Conservation (phyloP, 306 rosid genomes). For the Carpinus viminea region DNA sequence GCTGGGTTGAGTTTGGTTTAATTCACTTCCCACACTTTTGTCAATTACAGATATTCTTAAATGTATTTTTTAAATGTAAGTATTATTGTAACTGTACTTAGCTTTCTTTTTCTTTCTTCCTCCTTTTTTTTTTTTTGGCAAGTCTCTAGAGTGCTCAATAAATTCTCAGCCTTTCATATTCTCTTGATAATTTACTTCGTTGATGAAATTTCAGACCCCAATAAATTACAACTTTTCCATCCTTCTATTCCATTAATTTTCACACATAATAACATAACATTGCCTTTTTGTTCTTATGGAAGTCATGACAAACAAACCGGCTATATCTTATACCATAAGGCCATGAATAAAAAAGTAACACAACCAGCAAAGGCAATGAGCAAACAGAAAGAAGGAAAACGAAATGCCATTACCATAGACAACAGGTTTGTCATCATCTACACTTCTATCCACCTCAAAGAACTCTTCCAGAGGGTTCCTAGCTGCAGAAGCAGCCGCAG, state of each 20-base stretch:
- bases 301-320: not conserved
- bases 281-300: not conserved
- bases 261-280: not conserved
- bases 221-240: not conserved
- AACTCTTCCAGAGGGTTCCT: slow-evolving; percentile 80
- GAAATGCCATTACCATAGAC: slow-evolving; percentile 60
- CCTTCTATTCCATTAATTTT: not conserved
- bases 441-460: slow-evolving; percentile 67
- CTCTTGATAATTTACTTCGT: not conserved
- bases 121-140: not conserved
- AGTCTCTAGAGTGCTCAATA: not conserved
- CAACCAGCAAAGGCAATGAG: not conserved
- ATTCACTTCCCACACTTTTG: not conserved
- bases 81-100: not conserved
- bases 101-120: not conserved
- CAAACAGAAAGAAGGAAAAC: slow-evolving; percentile 10
- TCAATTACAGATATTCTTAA: not conserved
- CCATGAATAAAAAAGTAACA: not conserved
- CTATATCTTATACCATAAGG: not conserved
- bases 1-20: not conserved
- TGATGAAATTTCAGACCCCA: not conserved
- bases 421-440: slow-evolving; percentile 71
- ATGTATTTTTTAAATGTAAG: not conserved
- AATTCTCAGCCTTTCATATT: not conserved
- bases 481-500: slow-evolving; percentile 38